Evolutionary conservation across 2,329 filamentous ascomycete species (phyloP), one percentile per base, ranked within the genome.

Genomic region (Xylariales sp.): DNA sequence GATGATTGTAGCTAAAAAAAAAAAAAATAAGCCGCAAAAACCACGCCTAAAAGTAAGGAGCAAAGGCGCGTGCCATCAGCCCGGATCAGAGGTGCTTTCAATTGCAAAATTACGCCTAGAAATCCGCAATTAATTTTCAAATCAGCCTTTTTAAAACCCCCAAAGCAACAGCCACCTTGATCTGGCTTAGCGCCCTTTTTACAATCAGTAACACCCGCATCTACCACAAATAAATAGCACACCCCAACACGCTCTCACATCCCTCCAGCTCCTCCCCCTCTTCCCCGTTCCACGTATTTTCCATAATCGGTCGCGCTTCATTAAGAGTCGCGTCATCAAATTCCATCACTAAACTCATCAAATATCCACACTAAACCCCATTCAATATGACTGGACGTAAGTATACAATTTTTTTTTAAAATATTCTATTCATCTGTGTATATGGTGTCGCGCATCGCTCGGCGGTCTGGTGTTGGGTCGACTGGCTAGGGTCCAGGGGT

Each of bases 331-430:
- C 41, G 37, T 37, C 48, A 46, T 46, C 49, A 52, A 51, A 47
- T 45, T 53, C 53, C 54, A 56, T 63, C 48, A 53, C n/a, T n/a
- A 42, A 41, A 48, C 47, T 34, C 27, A 38, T 38, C 35, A 31
- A 31, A 38, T 51, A 48, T 41, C 40, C 52, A 38, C 33, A 33
- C 40, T 43, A 46, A 51, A 53, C 56, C 44, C 59, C 50, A 49
- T 55, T 72, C 76, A 81, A 66, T 46, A 84, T 83, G 79, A 83
- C 79, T 81, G 79, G 79, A 80, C 79, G 79, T 83, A 76, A 81
- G 79, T 81, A 55, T 49, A 51, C 40, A 40, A n/a, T n/a, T n/a
- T n/a, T n/a, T n/a, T n/a, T n/a, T n/a, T n/a, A n/a, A n/a, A n/a
- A 31, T 42, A 33, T 43, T 42, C 48, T 44, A 33, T 27, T 48